A percentile compares a stretch with the other conserved stretches of the same genome.
phyloP scores from a whole-genome alignment of 345 rosid species.

The Linum lewisii region DNA sequence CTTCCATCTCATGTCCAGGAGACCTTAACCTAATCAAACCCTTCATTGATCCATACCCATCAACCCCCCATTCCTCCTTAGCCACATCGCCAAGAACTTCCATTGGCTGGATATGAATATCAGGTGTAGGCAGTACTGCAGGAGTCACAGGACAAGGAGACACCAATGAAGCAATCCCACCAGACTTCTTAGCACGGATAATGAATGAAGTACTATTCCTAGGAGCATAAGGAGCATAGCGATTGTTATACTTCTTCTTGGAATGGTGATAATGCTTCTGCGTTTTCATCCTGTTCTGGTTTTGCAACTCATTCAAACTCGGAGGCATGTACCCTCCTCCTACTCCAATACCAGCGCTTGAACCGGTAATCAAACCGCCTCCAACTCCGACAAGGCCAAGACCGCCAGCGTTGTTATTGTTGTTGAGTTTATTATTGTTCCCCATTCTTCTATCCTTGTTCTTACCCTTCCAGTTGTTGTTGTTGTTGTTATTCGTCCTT shows the following conservation, averaged over 20 bases:
- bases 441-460: slow-evolving; percentile 50
- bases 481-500: slow-evolving; percentile 10
- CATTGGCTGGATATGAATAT: slow-evolving; percentile 62
- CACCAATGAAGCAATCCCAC: slow-evolving; percentile 90
- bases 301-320: slow-evolving; percentile 68
- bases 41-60: slow-evolving; percentile 99
- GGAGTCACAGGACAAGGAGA: slow-evolving; percentile 94
- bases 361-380: background rate
- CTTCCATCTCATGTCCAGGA: slow-evolving; percentile 45
- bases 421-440: slow-evolving; percentile 20
- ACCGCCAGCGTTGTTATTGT: slow-evolving; percentile 7
- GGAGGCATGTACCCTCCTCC: slow-evolving; percentile 70
- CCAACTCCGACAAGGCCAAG: slow-evolving; percentile 11
- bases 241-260: slow-evolving; percentile 48
- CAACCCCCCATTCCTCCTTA: slow-evolving; percentile 96
- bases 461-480: slow-evolving; percentile 63
- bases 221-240: slow-evolving; percentile 91
- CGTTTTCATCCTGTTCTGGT: slow-evolving; percentile 61
- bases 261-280: slow-evolving; percentile 51
- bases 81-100: slow-evolving; percentile 96
- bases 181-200: slow-evolving; percentile 78
- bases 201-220: slow-evolving; percentile 82
- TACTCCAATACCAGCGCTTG: slow-evolving; percentile 14
- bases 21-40: slow-evolving; percentile 80
- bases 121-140: slow-evolving; percentile 69